Evolutionary conservation across 345 rosid genomes (phyloP), one percentile per base, ranked within the genome.

Genomic region (Punica granatum): DNA sequence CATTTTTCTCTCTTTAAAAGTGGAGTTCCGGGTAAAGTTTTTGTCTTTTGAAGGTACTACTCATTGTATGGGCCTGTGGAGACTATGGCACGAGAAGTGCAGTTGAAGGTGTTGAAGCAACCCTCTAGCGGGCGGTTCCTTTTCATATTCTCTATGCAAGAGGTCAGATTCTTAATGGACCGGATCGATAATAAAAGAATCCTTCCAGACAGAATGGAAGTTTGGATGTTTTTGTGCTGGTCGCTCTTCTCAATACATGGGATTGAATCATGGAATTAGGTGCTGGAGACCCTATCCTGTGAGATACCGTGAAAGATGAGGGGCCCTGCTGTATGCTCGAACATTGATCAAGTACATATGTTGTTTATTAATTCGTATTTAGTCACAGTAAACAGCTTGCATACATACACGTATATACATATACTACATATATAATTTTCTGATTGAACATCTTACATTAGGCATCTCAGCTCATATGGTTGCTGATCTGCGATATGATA

Each of bases 81-180:
- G 87, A 84, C 69, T 42, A 86, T 93, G 98, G 97, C 98, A 41
- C 73, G 97, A 60, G 88, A 89, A 76, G 81, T 85, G 64, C 85
- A 2, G 85, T 90, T 67, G 74, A 79, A 66, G 98, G 84, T 41
- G 92, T 90, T 18, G 94, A 93, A 72, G 97, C 97, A 68, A 89
- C 96, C 46, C 89, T 93, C 26, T 93, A 96, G 98, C 92, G 90
- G 88, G 94, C 84, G 71, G 26, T n/a, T n/a, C n/a, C n/a, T 51
- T 26, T 46, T 41, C 23, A 19, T 16, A 65, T 39, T n/a, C n/a
- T 18, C 39, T 51, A 9, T 30, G 28, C 2, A 51, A n/a, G 28
- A 23, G 58, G 13, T n/a, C 28, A 1, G 51, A n/a, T 19, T 46
- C 4, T 16, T 46, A n/a, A 19, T 16, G 6, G n/a, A n/a, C n/a